Conservation (phyloP, 805 yeast species). For the Middelhovenomyces tepae region DNA sequence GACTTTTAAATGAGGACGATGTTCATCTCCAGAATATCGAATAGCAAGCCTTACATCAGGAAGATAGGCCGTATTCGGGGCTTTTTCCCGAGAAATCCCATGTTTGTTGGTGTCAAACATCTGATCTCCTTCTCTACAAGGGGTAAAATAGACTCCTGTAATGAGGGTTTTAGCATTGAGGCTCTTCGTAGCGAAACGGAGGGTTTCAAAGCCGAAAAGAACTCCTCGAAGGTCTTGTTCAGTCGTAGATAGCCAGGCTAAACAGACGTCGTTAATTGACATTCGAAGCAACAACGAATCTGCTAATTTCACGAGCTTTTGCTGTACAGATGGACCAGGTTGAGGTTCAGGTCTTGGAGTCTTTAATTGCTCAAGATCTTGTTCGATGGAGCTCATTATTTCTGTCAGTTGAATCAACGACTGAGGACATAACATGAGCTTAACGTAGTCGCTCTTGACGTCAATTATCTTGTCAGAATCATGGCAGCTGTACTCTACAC, state of each 20-base stretch:
- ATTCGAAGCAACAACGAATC: background rate
- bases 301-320: background rate
- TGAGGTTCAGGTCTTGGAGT: slow-evolving; percentile 6
- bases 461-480: background rate
- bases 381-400: slow-evolving; percentile 1
- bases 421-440: slow-evolving; percentile 49
- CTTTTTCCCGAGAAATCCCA: too few species aligned
- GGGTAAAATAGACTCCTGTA: slow-evolving; percentile 59
- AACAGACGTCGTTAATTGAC: slow-evolving; percentile 43
- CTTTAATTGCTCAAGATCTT: slow-evolving; percentile 6
- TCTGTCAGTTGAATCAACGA: slow-evolving; percentile 31
- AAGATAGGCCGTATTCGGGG: slow-evolving; percentile 20
- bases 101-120: slow-evolving; percentile 5
- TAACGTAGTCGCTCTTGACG: slow-evolving; percentile 44
- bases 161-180: slow-evolving; percentile 59
- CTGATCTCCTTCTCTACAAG: slow-evolving; percentile 49
- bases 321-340: background rate
- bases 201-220: slow-evolving; percentile 67
- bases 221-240: slow-evolving; percentile 45
- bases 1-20: slow-evolving; percentile 9
- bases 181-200: slow-evolving; percentile 56
- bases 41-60: slow-evolving; percentile 21
- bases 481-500: background rate
- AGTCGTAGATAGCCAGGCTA: slow-evolving; percentile 69
- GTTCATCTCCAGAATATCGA: slow-evolving; percentile 6